Conservation (phyloP, 345 rosid genomes). For the Brassica nigra region DNA sequence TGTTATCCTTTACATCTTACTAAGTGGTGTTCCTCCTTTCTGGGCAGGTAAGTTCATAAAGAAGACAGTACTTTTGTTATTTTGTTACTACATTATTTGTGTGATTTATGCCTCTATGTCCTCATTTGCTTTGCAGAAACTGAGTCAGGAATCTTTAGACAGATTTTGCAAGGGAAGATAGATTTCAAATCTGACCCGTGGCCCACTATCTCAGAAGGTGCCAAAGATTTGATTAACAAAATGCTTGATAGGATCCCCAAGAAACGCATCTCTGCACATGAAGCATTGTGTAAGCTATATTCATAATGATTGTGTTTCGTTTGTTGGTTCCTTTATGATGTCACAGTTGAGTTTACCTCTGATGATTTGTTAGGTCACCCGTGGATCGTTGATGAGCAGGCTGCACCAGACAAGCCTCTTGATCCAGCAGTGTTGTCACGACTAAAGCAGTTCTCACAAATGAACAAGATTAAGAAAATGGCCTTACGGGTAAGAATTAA, state of each 20-base stretch:
- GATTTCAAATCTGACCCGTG: constrained; percentile 93
- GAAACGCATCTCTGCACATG: constrained; percentile 83
- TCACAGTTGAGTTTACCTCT: constrained; percentile 10
- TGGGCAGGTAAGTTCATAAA: constrained; percentile 70
- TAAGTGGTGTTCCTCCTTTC: constrained; percentile 95
- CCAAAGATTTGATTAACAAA: constrained; percentile 77
- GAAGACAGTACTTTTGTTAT: neutral
- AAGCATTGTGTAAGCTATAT: constrained; percentile 69
- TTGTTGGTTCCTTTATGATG: neutral
- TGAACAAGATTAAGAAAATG: constrained; percentile 98
- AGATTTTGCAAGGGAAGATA: constrained; percentile 80
- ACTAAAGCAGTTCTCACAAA: constrained; percentile 88
- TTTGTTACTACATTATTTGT: neutral
- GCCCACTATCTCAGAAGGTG: constrained; percentile 89
- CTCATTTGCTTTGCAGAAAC: constrained; percentile 56
- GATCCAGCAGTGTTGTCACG: constrained; percentile 96
- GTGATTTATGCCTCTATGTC: neutral
- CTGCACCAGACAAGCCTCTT: constrained; percentile 88
- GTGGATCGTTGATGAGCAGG: constrained; percentile 89
- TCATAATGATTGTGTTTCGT: neutral
- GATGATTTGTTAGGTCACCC: constrained; percentile 67
- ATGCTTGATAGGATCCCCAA: constrained; percentile 94
- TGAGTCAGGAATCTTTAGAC: constrained; percentile 94
- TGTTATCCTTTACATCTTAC: constrained; percentile 90
- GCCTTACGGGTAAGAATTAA: constrained; percentile 79